These are phyloP conservation scores for Fraxinus greggii DNA, from an alignment of 305 asterid species.

Conservation along the genomic window DNA sequence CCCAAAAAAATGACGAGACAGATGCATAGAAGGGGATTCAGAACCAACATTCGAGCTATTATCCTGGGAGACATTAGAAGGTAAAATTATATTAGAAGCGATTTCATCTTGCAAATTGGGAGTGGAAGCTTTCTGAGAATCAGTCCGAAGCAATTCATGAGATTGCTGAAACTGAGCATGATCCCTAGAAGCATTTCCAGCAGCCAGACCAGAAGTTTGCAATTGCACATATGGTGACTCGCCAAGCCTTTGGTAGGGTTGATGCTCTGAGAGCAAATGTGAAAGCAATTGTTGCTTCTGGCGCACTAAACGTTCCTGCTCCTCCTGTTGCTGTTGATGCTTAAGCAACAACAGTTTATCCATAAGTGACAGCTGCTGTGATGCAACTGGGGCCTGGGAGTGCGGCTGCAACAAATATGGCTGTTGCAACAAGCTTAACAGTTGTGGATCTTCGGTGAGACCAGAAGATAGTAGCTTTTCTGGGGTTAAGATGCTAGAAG, in stretches of 20 bases:
- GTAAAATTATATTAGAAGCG: constrained; percentile 32
- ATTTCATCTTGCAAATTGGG: constrained; percentile 33
- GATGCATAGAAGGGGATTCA: constrained; percentile 34
- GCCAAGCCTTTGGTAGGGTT: constrained; percentile 45
- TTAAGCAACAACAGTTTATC: constrained; percentile 61
- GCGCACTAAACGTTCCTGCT: constrained; percentile 51
- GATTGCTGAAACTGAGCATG: constrained; percentile 44
- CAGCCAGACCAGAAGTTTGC: constrained; percentile 41
- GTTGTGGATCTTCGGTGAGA: constrained; percentile 64
- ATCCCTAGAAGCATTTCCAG: constrained; percentile 47
- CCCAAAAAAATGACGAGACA: constrained; percentile 48
- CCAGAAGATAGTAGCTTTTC: constrained; percentile 52
- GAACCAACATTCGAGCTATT: constrained; percentile 34
- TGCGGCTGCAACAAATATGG: constrained; percentile 61
- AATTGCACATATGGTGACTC: constrained; percentile 42
- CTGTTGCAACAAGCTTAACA: constrained; percentile 59
- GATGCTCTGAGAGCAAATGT: constrained; percentile 53
- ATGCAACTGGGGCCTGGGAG: constrained; percentile 51
- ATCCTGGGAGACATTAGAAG: constrained; percentile 45
- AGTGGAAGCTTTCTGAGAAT: constrained; percentile 36
- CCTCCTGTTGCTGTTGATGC: constrained; percentile 63
- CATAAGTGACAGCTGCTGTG: constrained; percentile 55
- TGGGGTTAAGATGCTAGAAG: constrained; percentile 42
- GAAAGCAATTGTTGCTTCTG: constrained; percentile 73
- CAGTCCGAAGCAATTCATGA: constrained; percentile 38